Evolutionary conservation across 306 rosid genomes (phyloP).

Genomic region (Quercus mongolica): DNA sequence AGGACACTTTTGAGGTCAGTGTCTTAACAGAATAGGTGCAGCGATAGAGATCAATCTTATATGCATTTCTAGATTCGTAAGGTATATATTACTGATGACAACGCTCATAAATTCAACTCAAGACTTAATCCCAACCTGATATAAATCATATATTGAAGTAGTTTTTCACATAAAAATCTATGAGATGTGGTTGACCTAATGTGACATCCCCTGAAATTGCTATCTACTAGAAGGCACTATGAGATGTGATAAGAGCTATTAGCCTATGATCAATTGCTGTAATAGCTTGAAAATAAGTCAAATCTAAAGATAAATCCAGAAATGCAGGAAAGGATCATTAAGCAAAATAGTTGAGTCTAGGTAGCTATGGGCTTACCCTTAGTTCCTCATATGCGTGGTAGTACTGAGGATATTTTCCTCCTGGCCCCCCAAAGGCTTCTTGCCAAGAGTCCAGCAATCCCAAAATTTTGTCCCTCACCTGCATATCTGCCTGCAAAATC

Average conservation of each 20-base stretch:
- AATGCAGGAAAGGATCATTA: conserved; percentile 1
- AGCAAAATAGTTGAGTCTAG: conserved; percentile 7
- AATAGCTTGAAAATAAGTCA: neutral
- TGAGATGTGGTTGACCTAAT: neutral
- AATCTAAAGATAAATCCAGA: neutral
- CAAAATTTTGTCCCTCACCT: conserved; percentile 86
- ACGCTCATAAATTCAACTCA: neutral
- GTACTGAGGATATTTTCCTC: conserved; percentile 90
- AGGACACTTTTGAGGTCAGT: neutral
- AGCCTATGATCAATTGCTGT: neutral
- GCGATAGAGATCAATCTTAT: neutral
- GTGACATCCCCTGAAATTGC: neutral
- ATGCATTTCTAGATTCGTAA: neutral
- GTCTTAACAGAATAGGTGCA: neutral
- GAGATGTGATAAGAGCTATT: neutral
- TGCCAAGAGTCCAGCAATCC: conserved; percentile 86
- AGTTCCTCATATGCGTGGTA: conserved; percentile 86
- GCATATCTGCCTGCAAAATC: conserved; percentile 80
- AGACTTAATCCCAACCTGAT: neutral
- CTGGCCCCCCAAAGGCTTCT: conserved; percentile 91
- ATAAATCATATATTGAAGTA: neutral
- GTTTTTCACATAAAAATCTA: neutral
- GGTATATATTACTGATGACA: neutral
- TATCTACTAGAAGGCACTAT: neutral
- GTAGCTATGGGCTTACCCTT: conserved; percentile 43